These are phyloP conservation scores for Actinomucor elegans DNA, from an alignment of 371 early-diverging fungal genomes.

Conservation along the genomic window DNA sequence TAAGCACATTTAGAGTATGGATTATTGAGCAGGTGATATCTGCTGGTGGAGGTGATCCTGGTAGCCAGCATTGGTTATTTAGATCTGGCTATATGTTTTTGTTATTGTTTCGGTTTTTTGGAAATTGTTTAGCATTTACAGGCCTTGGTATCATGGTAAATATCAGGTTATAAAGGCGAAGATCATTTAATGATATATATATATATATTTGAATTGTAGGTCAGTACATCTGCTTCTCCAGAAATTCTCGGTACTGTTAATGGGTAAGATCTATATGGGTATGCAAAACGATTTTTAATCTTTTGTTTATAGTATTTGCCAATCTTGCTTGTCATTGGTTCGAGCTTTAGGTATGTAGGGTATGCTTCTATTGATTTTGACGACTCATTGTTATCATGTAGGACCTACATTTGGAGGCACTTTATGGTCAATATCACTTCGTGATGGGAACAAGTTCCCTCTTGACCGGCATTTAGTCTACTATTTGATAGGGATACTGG, in stretches of 20 bases:
- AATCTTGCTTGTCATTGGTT: conserved; percentile 60
- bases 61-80: conserved; percentile 11
- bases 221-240: conserved; percentile 59
- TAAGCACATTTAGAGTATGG: conserved; percentile 30
- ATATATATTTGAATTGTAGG: conserved; percentile 24
- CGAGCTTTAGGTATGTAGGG: conserved; percentile 66
- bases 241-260: conserved; percentile 68
- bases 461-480: conserved; percentile 66
- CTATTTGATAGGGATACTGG: conserved; percentile 42
- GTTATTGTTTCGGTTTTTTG: conserved; percentile 45
- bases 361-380: too few species aligned
- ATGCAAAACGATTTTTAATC: not conserved
- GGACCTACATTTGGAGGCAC: conserved; percentile 66
- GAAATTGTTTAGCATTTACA: conserved; percentile 61
- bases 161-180: not conserved
- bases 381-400: conserved; percentile 3
- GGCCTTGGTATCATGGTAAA: conserved; percentile 61
- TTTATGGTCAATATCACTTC: conserved; percentile 64
- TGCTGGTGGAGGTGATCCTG: too few species aligned
- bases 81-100: conserved; percentile 33
- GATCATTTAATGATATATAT: not conserved
- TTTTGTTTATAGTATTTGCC: conserved; percentile 31
- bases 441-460: conserved; percentile 55
- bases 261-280: conserved; percentile 32
- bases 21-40: not conserved